Evolutionary conservation across 2,329 filamentous ascomycete species (phyloP).

Genomic region (Hypoxylon sp.): DNA sequence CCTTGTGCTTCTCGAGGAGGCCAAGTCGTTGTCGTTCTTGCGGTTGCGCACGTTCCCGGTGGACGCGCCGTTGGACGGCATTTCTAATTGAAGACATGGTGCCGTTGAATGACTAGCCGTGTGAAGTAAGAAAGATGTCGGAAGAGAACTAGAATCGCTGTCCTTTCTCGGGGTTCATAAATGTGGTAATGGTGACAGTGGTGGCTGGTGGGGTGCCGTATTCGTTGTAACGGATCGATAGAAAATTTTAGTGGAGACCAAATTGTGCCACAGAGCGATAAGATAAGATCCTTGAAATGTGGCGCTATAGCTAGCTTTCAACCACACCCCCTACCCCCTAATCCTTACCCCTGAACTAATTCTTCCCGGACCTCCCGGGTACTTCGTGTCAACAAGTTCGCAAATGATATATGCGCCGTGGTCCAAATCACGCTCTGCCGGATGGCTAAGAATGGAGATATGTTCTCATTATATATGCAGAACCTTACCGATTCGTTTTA

Average conservation of each 20-base stretch:
- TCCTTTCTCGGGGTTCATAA: neutral
- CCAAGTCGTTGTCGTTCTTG: slow-evolving; percentile 87
- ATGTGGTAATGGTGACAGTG: slow-evolving; percentile 7
- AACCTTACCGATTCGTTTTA: slow-evolving; percentile 3
- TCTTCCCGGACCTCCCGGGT: neutral
- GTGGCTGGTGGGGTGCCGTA: slow-evolving; percentile 17
- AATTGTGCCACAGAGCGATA: slow-evolving; percentile 13
- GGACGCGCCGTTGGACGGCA: slow-evolving; percentile 83
- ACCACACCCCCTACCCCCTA: neutral
- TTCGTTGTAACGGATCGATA: slow-evolving; percentile 17
- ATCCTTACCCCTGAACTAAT: slow-evolving; percentile 15
- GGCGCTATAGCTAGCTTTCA: slow-evolving; percentile 17
- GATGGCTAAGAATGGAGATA: neutral
- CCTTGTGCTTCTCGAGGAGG: slow-evolving; percentile 95
- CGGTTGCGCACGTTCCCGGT: slow-evolving; percentile 91
- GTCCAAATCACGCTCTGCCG: neutral
- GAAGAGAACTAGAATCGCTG: neutral
- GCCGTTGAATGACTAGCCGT: neutral
- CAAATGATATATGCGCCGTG: too few relatives aligned
- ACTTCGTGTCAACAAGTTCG: neutral
- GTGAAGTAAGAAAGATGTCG: neutral
- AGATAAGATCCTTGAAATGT: slow-evolving; percentile 16
- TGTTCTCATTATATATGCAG: neutral
- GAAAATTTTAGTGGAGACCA: slow-evolving; percentile 41
- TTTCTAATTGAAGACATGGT: slow-evolving; percentile 73